These are phyloP conservation scores for Salix arbutifolia DNA, from an alignment of 345 rosid genomes.

Conservation along the genomic window DNA sequence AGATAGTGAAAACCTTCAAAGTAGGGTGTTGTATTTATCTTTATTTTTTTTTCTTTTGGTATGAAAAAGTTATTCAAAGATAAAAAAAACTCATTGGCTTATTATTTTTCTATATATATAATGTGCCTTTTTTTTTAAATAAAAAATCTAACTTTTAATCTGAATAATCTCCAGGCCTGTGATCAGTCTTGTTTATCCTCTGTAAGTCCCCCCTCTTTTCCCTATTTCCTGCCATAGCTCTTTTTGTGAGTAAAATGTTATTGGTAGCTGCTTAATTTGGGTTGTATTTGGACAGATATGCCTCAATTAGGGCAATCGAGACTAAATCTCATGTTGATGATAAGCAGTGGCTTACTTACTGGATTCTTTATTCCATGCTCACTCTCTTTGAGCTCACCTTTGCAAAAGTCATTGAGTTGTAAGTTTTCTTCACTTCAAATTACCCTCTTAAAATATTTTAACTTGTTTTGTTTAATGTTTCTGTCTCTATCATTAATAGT, in stretches of 20 bases:
- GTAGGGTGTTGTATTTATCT: neutral
- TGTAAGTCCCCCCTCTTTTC: constrained; percentile 48
- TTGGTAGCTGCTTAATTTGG: constrained; percentile 10
- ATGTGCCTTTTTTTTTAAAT: neutral
- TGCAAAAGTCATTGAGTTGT: constrained; percentile 86
- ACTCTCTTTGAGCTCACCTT: constrained; percentile 92
- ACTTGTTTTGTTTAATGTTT: neutral
- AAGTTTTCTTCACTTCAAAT: neutral
- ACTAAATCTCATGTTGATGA: constrained; percentile 78
- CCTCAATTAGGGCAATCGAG: constrained; percentile 83
- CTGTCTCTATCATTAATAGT: neutral
- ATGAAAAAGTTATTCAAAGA: neutral
- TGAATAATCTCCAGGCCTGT: constrained; percentile 66
- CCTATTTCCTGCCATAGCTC: neutral
- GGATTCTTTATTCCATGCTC: constrained; percentile 88
- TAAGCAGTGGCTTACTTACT: constrained; percentile 91
- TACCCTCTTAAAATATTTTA: too few relatives aligned
- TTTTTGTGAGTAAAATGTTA: constrained; percentile 5
- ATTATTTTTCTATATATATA: neutral
- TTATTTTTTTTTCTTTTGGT: neutral
- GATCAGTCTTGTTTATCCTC: constrained; percentile 84
- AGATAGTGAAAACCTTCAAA: neutral
- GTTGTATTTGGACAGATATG: constrained; percentile 48
- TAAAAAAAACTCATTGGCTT: neutral
- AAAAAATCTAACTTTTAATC: neutral